Percentiles rank a stretch among this genome's conserved stretches.
phyloP scores from a whole-genome alignment of 1,284 basidiomycete genomes.

The Violaceomyces palustris region DNA sequence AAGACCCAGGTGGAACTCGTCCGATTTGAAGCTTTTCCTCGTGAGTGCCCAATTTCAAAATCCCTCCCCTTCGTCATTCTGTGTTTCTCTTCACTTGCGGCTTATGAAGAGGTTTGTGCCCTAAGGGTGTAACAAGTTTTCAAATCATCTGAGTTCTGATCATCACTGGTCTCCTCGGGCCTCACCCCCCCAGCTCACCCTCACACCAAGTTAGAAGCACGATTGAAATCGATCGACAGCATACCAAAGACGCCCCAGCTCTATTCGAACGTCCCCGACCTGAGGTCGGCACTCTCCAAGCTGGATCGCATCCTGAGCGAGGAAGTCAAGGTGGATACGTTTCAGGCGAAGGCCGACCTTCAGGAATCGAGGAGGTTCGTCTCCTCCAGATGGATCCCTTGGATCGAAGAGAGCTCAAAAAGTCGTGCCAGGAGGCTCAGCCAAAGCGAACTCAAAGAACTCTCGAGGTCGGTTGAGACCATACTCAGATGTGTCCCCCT shows the following conservation, averaged over 20 bases:
- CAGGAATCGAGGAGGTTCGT: constrained; percentile 56
- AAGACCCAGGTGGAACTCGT: constrained; percentile 66
- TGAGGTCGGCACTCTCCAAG: constrained; percentile 65
- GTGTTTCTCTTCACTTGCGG: no score
- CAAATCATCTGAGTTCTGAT: not conserved
- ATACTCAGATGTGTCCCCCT: constrained; percentile 59
- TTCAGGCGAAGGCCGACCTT: constrained; percentile 32
- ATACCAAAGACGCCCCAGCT: constrained; percentile 63
- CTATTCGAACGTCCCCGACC: constrained; percentile 65
- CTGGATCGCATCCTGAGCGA: constrained; percentile 63
- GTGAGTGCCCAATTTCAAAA: no score
- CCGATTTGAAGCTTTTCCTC: constrained; percentile 66
- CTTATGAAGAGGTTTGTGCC: no score
- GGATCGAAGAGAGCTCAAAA: constrained; percentile 11
- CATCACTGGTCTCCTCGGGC: not conserved
- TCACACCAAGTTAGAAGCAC: constrained; percentile 63
- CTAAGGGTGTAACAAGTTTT: no score
- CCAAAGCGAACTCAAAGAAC: constrained; percentile 49
- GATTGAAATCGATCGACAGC: constrained; percentile 63
- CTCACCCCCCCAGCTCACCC: constrained; percentile 63
- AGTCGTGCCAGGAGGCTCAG: constrained; percentile 63
- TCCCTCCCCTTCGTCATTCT: no score
- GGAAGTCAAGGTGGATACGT: constrained; percentile 43
- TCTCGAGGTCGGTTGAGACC: constrained; percentile 58
- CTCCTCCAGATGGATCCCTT: constrained; percentile 51